Conservation (phyloP, 2,329 filamentous ascomycete genomes). For the Ceratocystis eucalypticola region DNA sequence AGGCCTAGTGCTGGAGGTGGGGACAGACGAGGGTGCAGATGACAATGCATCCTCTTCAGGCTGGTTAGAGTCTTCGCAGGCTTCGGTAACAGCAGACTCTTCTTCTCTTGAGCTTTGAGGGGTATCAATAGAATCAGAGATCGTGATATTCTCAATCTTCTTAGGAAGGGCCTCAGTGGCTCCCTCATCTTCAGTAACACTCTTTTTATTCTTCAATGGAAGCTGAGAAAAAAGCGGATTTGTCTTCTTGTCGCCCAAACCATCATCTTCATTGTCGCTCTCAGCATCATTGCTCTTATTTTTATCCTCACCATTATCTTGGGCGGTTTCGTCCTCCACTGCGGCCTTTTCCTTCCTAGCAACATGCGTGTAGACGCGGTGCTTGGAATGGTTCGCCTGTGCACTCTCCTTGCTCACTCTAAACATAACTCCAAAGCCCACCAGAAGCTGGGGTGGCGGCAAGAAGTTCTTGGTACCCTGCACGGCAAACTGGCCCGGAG, state of each 20-base stretch:
- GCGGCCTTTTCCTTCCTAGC: constrained; percentile 20
- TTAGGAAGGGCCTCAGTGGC: background rate
- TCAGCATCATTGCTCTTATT: background rate
- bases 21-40: constrained; percentile 16
- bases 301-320: background rate
- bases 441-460: constrained; percentile 70
- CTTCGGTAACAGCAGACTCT: background rate
- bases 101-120: background rate
- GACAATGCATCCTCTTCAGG: constrained; percentile 19
- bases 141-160: background rate
- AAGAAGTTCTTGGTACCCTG: constrained; percentile 82
- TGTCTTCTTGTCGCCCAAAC: background rate
- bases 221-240: constrained; percentile 10
- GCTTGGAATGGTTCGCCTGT: constrained; percentile 63
- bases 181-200: background rate
- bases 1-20: constrained; percentile 23
- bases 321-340: constrained; percentile 22
- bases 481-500: constrained; percentile 65
- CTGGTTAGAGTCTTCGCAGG: constrained; percentile 15
- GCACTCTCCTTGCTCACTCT: constrained; percentile 72
- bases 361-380: constrained; percentile 29
- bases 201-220: background rate
- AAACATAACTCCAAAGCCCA: constrained; percentile 82
- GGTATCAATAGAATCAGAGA: background rate
- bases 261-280: background rate